Base-by-base conservation (phyloP, 2,329 filamentous ascomycete genomes). In the Trichoderma brevicompactum region DNA sequence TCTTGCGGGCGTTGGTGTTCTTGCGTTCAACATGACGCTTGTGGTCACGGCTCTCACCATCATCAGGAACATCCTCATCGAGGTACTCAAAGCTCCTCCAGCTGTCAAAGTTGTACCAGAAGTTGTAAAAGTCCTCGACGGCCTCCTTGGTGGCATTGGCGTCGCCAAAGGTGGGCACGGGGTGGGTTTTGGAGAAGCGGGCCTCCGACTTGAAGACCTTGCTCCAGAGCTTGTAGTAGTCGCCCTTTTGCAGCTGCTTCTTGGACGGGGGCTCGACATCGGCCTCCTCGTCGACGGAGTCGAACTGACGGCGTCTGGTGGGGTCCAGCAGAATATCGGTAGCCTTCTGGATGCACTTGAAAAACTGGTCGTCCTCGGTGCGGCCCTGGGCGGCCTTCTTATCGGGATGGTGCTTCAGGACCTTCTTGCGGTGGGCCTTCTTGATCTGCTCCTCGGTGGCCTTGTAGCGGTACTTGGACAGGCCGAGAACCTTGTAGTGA, bases 281-380 rank as follows among this genome's bases (percentile, higher is more conserved):
- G 69, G 95, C 95, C 72, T 87, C 89, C 80, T 97, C 94, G 75
- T 99, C 95, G 68, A 98, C 94, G 2, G 92, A 97, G 80, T 99
- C 95, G 81, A 91, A 99, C 81, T 99, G 95, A 66, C 94, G 89
- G 68, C 95, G 92, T 83, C 92, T 96, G 78, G 89, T 85, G 59
- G 95, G 95, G 82, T 99, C 95, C 64, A 92, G 87, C 17, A 99
- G 90, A 60, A 98, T 86, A 75, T 99, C 95, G 73, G 91, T 94
- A 65, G 95, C 95, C 81, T 97, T 97, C 79, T 99, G 96, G 79
- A 99, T 99, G 81, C 96, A 99, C 87, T 99, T 99, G 90, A 99
- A 99, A 85, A 99, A 99, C 79, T 91, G 92, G 79, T 99, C 95
- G 80, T 97, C 94, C 74, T 98, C 94, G 72, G 87, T 86, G 73